Percentiles rank a stretch among this genome's conserved stretches.
phyloP scores from a whole-genome alignment of 306 rosid species.

The Citrullus amarus region DNA sequence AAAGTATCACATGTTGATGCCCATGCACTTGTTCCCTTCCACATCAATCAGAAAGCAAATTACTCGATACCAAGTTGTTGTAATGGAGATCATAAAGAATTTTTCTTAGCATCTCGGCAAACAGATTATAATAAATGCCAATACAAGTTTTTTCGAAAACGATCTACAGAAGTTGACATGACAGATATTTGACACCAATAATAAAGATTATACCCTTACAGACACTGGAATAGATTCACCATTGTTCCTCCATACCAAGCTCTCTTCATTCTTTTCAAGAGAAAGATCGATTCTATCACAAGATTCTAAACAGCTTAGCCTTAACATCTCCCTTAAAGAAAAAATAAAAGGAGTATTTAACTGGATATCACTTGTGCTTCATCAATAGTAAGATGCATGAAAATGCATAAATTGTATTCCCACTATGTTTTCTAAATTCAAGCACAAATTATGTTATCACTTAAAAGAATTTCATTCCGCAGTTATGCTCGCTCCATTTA shows the following conservation, averaged over 20 bases:
- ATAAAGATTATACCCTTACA: conserved; percentile 32
- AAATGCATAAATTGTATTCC: neutral
- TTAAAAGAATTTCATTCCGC: conserved; percentile 5
- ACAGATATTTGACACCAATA: conserved; percentile 23
- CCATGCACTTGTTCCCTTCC: conserved; percentile 11
- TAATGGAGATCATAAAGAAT: conserved; percentile 35
- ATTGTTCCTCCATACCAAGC: conserved; percentile 18
- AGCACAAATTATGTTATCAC: neutral
- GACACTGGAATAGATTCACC: conserved; percentile 45
- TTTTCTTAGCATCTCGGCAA: conserved; percentile 12
- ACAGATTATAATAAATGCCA: conserved; percentile 16
- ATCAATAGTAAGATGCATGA: conserved; percentile 4
- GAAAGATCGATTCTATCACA: conserved; percentile 4
- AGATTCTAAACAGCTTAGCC: conserved; percentile 10
- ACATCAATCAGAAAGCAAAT: conserved; percentile 18
- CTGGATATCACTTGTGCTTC: neutral
- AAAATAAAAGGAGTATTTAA: neutral
- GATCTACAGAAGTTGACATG: conserved; percentile 25
- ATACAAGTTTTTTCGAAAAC: conserved; percentile 13
- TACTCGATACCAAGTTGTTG: conserved; percentile 30
- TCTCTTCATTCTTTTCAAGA: conserved; percentile 11
- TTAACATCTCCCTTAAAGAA: neutral
- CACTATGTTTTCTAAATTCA: neutral
- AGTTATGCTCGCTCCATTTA: conserved; percentile 4
- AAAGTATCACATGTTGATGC: conserved; percentile 28